These are phyloP conservation scores for Schwanniomyces yamadae DNA, from an alignment of 805 yeast species.

Conservation along the genomic window DNA sequence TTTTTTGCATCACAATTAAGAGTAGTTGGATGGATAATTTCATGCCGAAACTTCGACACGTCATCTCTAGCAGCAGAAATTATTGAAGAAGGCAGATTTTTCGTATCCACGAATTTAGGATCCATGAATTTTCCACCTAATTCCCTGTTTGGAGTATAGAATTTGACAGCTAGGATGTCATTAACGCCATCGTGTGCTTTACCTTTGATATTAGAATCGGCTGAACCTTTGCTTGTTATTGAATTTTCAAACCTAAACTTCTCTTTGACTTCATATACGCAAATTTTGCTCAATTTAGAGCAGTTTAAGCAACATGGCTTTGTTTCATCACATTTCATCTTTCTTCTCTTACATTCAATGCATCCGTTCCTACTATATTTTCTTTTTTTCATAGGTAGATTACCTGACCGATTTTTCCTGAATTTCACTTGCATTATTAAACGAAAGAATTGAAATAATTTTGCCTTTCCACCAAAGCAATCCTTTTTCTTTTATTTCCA, in stretches of 20 bases:
- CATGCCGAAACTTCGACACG: neutral
- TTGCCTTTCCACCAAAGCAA: no score
- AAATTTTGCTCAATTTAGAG: conserved; percentile 30
- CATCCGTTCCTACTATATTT: conserved; percentile 43
- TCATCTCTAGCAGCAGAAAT: neutral
- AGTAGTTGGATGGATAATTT: neutral
- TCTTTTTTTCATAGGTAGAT: conserved; percentile 27
- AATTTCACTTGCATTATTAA: no score
- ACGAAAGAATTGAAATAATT: no score
- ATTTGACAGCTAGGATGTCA: neutral
- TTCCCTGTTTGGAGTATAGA: conserved; percentile 3
- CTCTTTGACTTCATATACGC: conserved; percentile 23
- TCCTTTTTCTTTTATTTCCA: no score
- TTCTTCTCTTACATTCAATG: conserved; percentile 43
- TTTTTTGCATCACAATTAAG: no score
- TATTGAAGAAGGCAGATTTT: neutral
- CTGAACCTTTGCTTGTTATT: neutral
- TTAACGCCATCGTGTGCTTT: no score
- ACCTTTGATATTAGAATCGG: no score
- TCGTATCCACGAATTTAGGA: neutral
- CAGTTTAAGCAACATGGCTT: conserved; percentile 39
- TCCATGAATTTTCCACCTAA: neutral
- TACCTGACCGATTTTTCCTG: no score
- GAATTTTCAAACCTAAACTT: conserved; percentile 12
- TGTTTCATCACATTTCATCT: conserved; percentile 44